A percentile compares a stretch with the other conserved stretches of the same genome.
These are phyloP conservation scores for Centella asiatica DNA, from an alignment of 129 eudicot genomes.

Conservation along the genomic window DNA sequence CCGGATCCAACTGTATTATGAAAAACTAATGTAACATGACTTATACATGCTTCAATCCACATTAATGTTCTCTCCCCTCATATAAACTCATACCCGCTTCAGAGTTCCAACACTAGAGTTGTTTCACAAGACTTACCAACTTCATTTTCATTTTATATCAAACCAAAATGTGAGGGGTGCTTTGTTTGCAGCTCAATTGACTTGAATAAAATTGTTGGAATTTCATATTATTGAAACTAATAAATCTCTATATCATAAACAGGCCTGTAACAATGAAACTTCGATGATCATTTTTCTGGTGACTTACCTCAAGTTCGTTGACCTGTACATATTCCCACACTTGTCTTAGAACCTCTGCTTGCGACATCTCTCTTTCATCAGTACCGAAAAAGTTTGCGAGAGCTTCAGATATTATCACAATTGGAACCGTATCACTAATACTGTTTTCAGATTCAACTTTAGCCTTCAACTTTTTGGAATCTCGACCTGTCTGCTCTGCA, in stretches of 20 bases:
- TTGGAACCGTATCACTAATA: constrained; percentile 31
- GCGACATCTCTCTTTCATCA: constrained; percentile 53
- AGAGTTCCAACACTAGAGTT: too few species aligned
- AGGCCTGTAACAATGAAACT: neutral
- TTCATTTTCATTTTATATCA: too few species aligned
- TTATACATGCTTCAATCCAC: too few species aligned
- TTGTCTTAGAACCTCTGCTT: constrained; percentile 43
- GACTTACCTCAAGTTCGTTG: constrained; percentile 49
- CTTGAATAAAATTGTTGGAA: neutral
- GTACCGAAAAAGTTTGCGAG: constrained; percentile 52
- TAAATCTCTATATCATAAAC: neutral
- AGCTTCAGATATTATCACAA: constrained; percentile 47
- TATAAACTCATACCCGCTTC: too few species aligned
- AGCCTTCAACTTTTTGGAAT: constrained; percentile 31
- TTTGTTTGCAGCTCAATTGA: too few species aligned
- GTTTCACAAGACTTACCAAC: too few species aligned
- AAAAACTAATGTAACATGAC: too few species aligned
- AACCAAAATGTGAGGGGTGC: too few species aligned
- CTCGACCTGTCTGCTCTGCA: constrained; percentile 33
- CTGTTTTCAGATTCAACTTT: constrained; percentile 31
- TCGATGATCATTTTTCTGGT: neutral
- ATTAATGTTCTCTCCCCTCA: too few species aligned
- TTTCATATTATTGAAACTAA: neutral
- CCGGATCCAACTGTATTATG: too few species aligned
- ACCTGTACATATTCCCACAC: constrained; percentile 51